Conservation (phyloP, 805 yeast genomes). For the Candida jianshihensis region DNA sequence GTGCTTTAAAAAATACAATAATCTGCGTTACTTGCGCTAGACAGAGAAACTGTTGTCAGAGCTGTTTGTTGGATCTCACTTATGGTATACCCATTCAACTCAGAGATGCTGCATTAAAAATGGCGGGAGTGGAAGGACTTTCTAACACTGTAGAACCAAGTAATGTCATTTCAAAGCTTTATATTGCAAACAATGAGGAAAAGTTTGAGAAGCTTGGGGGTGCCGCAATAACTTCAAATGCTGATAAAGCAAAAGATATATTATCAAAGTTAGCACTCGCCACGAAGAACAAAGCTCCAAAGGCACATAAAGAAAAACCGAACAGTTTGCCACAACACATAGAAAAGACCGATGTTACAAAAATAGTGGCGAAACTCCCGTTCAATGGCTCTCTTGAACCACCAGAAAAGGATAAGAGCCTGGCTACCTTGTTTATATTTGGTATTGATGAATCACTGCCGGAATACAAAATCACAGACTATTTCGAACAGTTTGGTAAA, state of each 20-base stretch:
- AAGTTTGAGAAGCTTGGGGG: constrained; percentile 28
- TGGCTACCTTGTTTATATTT: constrained; percentile 64
- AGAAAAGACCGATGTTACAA: constrained; percentile 38
- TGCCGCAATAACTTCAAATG: constrained; percentile 26
- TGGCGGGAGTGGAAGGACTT: constrained; percentile 47
- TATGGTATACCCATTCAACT: constrained; percentile 75
- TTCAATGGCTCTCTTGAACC: constrained; percentile 48
- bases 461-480: constrained; percentile 50
- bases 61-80: constrained; percentile 76
- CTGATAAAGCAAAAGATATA: constrained; percentile 42
- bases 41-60: constrained; percentile 78
- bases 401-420: constrained; percentile 30
- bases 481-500: constrained; percentile 39
- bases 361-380: constrained; percentile 56
- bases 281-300: constrained; percentile 9
- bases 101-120: constrained; percentile 72
- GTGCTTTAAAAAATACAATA: constrained; percentile 50
- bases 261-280: constrained; percentile 34
- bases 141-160: constrained; percentile 34
- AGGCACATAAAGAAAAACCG: constrained; percentile 7
- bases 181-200: constrained; percentile 45
- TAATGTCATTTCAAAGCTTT: constrained; percentile 47
- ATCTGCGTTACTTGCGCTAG: constrained; percentile 79
- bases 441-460: constrained; percentile 67
- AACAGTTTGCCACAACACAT: constrained; percentile 9